Conservation (phyloP, 495 filamentous ascomycete species). For the Penicillium riverlandense region DNA sequence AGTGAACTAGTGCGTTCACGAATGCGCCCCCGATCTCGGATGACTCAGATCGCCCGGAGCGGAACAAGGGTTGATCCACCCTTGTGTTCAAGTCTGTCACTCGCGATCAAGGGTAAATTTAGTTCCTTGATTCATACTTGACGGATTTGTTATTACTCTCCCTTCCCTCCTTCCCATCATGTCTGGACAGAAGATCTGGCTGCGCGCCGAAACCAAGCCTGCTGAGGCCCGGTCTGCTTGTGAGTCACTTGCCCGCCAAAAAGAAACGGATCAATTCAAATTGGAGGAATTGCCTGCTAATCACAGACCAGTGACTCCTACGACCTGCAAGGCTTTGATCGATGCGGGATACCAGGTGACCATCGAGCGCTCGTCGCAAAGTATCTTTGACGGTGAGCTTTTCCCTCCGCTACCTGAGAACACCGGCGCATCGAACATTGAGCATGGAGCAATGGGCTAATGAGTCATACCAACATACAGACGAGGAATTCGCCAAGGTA, state of each 20-base stretch:
- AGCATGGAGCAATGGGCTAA: slow-evolving; percentile 4
- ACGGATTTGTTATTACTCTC: slow-evolving; percentile 4
- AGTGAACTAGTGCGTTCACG: no score
- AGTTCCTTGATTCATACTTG: slow-evolving; percentile 1
- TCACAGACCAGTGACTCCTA: slow-evolving; percentile 46
- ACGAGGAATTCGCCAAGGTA: slow-evolving; percentile 49
- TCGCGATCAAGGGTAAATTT: slow-evolving; percentile 3
- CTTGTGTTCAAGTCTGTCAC: no score
- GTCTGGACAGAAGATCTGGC: slow-evolving; percentile 40
- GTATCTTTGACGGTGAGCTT: slow-evolving; percentile 71
- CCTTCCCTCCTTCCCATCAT: slow-evolving; percentile 16
- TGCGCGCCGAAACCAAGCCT: slow-evolving; percentile 44
- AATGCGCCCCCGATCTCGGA: no score
- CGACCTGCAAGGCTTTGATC: slow-evolving; percentile 70
- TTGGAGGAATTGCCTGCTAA: slow-evolving; percentile 2
- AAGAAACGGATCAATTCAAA: not conserved
- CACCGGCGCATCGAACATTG: not conserved
- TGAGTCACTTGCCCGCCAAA: slow-evolving; percentile 16
- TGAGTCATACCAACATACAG: slow-evolving; percentile 7
- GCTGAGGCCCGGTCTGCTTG: slow-evolving; percentile 41
- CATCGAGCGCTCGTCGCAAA: slow-evolving; percentile 69
- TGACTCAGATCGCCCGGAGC: slow-evolving; percentile 31
- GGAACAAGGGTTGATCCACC: slow-evolving; percentile 19
- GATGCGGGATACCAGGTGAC: slow-evolving; percentile 79
- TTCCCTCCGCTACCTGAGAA: not conserved